Evolutionary conservation across 768 basidiomycete genomes (phyloP).

Genomic region (Sporobolomyces phaffii): DNA sequence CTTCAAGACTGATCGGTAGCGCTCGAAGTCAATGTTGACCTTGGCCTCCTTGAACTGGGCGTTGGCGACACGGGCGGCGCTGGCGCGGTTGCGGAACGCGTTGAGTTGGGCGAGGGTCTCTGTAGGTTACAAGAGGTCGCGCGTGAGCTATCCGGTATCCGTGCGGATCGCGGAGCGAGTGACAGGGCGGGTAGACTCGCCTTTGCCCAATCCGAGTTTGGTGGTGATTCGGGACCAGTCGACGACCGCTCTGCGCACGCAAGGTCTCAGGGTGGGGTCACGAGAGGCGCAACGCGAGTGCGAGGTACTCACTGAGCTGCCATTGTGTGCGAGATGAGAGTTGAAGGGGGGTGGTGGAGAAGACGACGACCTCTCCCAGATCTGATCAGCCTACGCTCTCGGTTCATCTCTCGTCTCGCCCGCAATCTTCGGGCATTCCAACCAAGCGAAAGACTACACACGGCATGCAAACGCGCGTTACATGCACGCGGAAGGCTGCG

Average conservation of each 20-base stretch:
- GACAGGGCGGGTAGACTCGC: too few species aligned
- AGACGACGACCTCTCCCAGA: neutral
- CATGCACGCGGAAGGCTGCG: too few species aligned
- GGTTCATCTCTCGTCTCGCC: neutral
- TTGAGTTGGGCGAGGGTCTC: slow-evolving; percentile 81
- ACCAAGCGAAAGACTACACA: too few species aligned
- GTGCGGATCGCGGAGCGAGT: neutral
- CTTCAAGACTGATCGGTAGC: slow-evolving; percentile 87
- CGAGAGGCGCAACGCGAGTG: too few species aligned
- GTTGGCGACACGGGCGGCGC: slow-evolving; percentile 72
- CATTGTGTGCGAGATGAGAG: slow-evolving; percentile 9
- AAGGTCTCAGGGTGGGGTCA: neutral
- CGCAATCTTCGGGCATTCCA: too few species aligned
- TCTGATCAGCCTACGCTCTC: too few species aligned
- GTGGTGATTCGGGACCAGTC: slow-evolving; percentile 39
- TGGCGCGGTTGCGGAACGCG: slow-evolving; percentile 92
- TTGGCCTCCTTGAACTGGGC: slow-evolving; percentile 58
- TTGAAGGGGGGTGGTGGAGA: neutral
- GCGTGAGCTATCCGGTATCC: neutral
- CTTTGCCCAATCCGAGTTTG: slow-evolving; percentile 48
- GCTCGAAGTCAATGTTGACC: slow-evolving; percentile 65
- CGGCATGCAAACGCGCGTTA: too few species aligned
- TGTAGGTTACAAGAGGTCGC: neutral
- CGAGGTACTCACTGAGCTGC: slow-evolving; percentile 10
- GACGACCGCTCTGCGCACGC: slow-evolving; percentile 21